Evolutionary conservation across 768 basidiomycete genomes (phyloP).

Genomic region (Trametes meyenii): DNA sequence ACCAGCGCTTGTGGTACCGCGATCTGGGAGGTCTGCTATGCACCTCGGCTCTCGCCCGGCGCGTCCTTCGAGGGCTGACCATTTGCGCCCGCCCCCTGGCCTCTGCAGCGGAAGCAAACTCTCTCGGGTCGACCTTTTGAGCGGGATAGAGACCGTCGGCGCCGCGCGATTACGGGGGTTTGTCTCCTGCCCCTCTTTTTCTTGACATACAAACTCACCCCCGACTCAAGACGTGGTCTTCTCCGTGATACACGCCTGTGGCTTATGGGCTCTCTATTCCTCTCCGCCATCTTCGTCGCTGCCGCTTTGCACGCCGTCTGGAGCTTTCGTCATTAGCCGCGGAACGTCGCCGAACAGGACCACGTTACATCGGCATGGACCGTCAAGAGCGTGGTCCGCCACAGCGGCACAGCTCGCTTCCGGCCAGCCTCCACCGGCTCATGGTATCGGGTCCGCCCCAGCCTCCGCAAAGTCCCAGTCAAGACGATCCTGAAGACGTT

Average conservation of each 20-base stretch:
- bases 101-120: constrained; percentile 40
- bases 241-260: constrained; percentile 10
- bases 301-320: constrained; percentile 8
- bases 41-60: constrained; percentile 26
- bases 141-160: constrained; percentile 4
- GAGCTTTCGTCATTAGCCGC: constrained; percentile 13
- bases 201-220: constrained; percentile 3
- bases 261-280: constrained; percentile 21
- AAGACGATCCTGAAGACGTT: neutral
- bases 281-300: constrained; percentile 16
- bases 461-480: constrained; percentile 3
- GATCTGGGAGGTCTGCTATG: constrained; percentile 24
- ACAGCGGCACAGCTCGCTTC: constrained; percentile 22
- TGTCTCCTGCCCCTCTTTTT: constrained; percentile 9
- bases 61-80: constrained; percentile 26
- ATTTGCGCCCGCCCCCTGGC: constrained; percentile 30
- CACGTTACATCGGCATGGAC: constrained; percentile 17
- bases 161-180: constrained; percentile 2
- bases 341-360: constrained; percentile 2
- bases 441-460: constrained; percentile 15
- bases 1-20: constrained; percentile 15
- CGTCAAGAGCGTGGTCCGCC: constrained; percentile 19
- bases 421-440: constrained; percentile 20
- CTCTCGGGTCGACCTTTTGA: constrained; percentile 33
- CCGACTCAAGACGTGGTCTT: constrained; percentile 10